Percentiles rank a stretch among this genome's conserved stretches.
phyloP scores from a whole-genome alignment of 1,284 basidiomycete genomes.

The Gastroboletus turbinatus region DNA sequence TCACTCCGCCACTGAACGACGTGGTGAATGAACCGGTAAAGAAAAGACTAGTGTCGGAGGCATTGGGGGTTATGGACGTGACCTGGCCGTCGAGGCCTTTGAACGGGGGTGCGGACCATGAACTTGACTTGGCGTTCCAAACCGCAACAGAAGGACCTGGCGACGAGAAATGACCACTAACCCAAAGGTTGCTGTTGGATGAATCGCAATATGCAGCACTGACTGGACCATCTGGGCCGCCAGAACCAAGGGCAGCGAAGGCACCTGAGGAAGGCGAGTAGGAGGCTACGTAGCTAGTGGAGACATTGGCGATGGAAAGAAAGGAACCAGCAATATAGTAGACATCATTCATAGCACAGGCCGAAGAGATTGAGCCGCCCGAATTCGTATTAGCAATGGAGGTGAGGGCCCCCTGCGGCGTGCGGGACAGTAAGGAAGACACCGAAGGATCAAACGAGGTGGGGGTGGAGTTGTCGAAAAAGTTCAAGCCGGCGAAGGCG shows the following conservation, averaged over 20 bases:
- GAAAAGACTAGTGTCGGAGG: constrained; percentile 73
- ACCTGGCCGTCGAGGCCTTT: constrained; percentile 76
- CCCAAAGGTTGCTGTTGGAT: constrained; percentile 74
- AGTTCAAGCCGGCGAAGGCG: constrained; percentile 80
- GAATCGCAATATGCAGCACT: constrained; percentile 83
- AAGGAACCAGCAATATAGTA: constrained; percentile 82
- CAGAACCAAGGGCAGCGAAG: constrained; percentile 61
- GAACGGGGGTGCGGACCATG: constrained; percentile 82
- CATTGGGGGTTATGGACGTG: constrained; percentile 73
- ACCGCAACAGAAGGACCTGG: constrained; percentile 75
- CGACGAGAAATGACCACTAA: constrained; percentile 79
- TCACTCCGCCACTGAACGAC: constrained; percentile 60
- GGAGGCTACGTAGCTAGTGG: constrained; percentile 68
- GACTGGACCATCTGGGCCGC: constrained; percentile 71
- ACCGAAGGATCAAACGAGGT: constrained; percentile 64
- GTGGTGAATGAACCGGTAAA: constrained; percentile 89
- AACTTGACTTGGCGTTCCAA: constrained; percentile 65
- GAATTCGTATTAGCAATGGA: constrained; percentile 67
- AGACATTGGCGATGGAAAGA: constrained; percentile 57
- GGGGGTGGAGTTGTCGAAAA: constrained; percentile 60
- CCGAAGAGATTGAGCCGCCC: constrained; percentile 66
- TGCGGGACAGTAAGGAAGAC: constrained; percentile 69
- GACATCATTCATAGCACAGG: constrained; percentile 59
- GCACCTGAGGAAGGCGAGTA: constrained; percentile 60
- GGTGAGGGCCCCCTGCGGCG: constrained; percentile 59